Evolutionary conservation across 768 basidiomycete species (phyloP).

Genomic region (Macrolepiota fuliginosa): DNA sequence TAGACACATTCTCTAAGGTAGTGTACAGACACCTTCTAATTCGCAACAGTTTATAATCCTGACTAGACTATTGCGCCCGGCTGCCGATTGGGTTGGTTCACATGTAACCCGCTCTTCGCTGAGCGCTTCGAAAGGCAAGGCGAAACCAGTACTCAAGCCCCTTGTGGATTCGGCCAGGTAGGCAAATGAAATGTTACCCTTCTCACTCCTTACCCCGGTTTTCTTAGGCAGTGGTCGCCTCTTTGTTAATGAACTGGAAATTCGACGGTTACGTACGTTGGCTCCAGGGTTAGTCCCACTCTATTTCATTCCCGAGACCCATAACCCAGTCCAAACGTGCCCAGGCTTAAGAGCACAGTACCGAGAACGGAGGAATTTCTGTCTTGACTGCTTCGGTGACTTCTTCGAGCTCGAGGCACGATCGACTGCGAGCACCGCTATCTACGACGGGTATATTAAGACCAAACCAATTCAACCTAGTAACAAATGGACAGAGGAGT

Average conservation of each 20-base stretch:
- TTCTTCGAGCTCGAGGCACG: slow-evolving; percentile 55
- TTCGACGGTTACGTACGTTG: slow-evolving; percentile 74
- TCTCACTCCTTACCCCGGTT: neutral
- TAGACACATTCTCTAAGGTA: slow-evolving; percentile 81
- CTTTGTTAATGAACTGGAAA: slow-evolving; percentile 65
- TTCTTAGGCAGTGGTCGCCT: slow-evolving; percentile 45
- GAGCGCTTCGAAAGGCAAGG: slow-evolving; percentile 69
- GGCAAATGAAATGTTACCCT: neutral
- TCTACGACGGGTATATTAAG: slow-evolving; percentile 43
- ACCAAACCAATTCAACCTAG: slow-evolving; percentile 29
- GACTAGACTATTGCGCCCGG: slow-evolving; percentile 75
- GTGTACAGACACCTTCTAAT: neutral
- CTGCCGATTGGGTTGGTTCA: slow-evolving; percentile 76
- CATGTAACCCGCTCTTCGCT: slow-evolving; percentile 71
- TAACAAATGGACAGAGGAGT: slow-evolving; percentile 16
- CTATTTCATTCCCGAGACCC: neutral
- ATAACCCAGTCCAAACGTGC: neutral
- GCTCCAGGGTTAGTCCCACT: slow-evolving; percentile 52
- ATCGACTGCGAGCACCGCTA: slow-evolving; percentile 29
- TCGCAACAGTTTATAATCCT: neutral
- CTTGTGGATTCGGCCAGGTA: slow-evolving; percentile 72
- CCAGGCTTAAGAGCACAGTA: slow-evolving; percentile 56
- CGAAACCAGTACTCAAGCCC: slow-evolving; percentile 68
- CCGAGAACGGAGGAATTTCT: slow-evolving; percentile 52
- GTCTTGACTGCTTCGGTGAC: slow-evolving; percentile 62